Evolutionary conservation across 208 protist genomes (phyloP).

Genomic region (Herpetomonas tarakana): DNA sequence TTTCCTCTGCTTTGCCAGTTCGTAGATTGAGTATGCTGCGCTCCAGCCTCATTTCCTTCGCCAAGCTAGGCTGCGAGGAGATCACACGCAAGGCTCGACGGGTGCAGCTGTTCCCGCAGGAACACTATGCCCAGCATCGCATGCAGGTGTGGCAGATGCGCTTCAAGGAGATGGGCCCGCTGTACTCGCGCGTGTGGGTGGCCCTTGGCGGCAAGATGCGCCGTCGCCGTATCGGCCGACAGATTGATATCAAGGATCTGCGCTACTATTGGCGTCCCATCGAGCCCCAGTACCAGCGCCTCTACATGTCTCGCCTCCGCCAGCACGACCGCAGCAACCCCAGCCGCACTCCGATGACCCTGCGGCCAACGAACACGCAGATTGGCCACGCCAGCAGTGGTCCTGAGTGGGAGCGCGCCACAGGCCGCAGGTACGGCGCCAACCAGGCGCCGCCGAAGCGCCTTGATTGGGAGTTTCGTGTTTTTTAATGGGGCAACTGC

Average conservation of each 20-base stretch:
- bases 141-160: conserved; percentile 88
- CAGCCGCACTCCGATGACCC: conserved; percentile 46
- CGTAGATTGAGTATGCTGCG: too few species aligned
- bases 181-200: conserved; percentile 84
- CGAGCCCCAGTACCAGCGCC: conserved; percentile 88
- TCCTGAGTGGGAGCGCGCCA: conserved; percentile 75
- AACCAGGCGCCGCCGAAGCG: conserved; percentile 63
- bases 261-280: conserved; percentile 90
- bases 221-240: conserved; percentile 81
- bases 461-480: conserved; percentile 84
- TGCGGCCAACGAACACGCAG: conserved; percentile 68
- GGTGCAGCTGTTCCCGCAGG: conserved; percentile 65
- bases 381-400: conserved; percentile 50
- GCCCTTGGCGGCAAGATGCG: conserved; percentile 90
- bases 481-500: conserved; percentile 45
- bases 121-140: conserved; percentile 64
- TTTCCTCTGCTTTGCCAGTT: too few species aligned
- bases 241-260: conserved; percentile 87
- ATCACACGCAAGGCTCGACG: conserved; percentile 70
- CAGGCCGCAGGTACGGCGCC: conserved; percentile 75
- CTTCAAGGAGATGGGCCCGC: conserved; percentile 89
- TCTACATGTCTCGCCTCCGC: conserved; percentile 86
- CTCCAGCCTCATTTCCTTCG: conserved; percentile 33
- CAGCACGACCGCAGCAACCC: conserved; percentile 65
- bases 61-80: conserved; percentile 84